A percentile compares a stretch with the other conserved stretches of the same genome.
These are phyloP conservation scores for Clonostachys sp. DNA, from an alignment of 2,329 filamentous ascomycete genomes.

Conservation along the genomic window DNA sequence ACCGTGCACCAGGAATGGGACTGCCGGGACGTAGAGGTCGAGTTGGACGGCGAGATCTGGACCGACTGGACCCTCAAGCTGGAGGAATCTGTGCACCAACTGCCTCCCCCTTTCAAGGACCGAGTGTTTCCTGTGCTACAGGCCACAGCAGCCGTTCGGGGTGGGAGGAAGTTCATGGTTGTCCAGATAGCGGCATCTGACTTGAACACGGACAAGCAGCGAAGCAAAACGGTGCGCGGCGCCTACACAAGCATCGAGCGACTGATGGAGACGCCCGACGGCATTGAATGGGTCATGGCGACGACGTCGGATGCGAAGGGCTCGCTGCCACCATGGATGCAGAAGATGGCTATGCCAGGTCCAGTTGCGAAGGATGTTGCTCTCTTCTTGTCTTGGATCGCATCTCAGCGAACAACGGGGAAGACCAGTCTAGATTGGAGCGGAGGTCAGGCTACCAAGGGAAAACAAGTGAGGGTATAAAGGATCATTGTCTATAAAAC, in stretches of 20 bases:
- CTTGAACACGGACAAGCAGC: conserved; percentile 27
- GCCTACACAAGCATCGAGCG: conserved; percentile 64
- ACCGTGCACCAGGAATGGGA: conserved; percentile 37
- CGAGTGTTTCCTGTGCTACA: conserved; percentile 66
- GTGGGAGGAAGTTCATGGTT: conserved; percentile 42
- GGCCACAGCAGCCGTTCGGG: conserved; percentile 43
- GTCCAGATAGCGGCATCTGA: conserved; percentile 45
- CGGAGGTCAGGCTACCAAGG: too few relatives aligned
- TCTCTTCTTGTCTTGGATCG: conserved; percentile 61
- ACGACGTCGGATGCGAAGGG: conserved; percentile 70
- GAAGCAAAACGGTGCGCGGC: conserved; percentile 37
- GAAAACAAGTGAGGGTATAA: too few relatives aligned
- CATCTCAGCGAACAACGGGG: conserved; percentile 28
- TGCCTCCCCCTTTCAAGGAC: conserved; percentile 55
- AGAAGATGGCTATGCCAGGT: conserved; percentile 58
- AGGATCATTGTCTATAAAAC: too few relatives aligned
- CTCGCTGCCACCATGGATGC: conserved; percentile 58
- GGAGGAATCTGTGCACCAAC: conserved; percentile 62
- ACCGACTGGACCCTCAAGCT: conserved; percentile 42
- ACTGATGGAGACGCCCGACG: conserved; percentile 37
- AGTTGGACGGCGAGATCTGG: conserved; percentile 35
- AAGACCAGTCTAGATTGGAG: too few relatives aligned
- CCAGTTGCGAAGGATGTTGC: conserved; percentile 68
- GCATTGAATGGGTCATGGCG: conserved; percentile 70
- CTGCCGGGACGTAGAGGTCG: conserved; percentile 30